Percentiles rank a stretch among this genome's conserved stretches.
Conservation (phyloP, 139 green algal genomes). For the Volvox africanus region DNA sequence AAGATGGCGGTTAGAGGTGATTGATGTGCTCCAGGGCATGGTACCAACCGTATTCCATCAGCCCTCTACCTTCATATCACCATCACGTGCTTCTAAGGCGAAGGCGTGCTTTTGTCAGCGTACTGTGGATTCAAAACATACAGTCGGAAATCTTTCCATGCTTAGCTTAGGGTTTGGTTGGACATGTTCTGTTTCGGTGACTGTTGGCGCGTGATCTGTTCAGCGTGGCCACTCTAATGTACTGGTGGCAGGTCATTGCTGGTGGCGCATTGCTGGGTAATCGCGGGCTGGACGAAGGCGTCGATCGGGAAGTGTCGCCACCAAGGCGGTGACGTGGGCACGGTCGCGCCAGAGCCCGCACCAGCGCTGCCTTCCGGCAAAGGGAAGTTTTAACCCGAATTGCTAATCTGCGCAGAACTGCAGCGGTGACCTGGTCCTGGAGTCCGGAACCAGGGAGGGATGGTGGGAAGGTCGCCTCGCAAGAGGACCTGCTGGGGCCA, state of each 20-base stretch:
- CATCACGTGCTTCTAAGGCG: neutral
- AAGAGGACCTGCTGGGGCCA: neutral
- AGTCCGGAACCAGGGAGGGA: no score
- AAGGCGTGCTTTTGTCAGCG: neutral
- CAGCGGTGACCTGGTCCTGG: neutral
- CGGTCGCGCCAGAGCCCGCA: no score
- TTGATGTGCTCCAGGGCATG: no score
- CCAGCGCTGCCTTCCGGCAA: no score
- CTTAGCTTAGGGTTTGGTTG: neutral
- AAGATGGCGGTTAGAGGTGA: no score
- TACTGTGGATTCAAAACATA: neutral
- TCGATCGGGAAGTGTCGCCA: constrained; percentile 63
- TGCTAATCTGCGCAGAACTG: neutral
- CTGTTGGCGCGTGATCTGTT: neutral
- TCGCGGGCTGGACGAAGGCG: constrained; percentile 73
- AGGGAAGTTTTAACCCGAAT: neutral
- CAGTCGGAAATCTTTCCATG: neutral
- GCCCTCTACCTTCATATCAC: neutral
- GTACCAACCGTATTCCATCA: neutral
- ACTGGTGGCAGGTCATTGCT: constrained; percentile 48
- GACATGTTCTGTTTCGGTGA: neutral
- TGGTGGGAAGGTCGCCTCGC: neutral
- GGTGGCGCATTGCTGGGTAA: constrained; percentile 70
- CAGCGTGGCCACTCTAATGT: neutral
- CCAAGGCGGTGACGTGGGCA: neutral